phyloP scores from a whole-genome alignment of 2,329 filamentous ascomycete genomes.

The Pseudopyrenochaeta lycopersici region DNA sequence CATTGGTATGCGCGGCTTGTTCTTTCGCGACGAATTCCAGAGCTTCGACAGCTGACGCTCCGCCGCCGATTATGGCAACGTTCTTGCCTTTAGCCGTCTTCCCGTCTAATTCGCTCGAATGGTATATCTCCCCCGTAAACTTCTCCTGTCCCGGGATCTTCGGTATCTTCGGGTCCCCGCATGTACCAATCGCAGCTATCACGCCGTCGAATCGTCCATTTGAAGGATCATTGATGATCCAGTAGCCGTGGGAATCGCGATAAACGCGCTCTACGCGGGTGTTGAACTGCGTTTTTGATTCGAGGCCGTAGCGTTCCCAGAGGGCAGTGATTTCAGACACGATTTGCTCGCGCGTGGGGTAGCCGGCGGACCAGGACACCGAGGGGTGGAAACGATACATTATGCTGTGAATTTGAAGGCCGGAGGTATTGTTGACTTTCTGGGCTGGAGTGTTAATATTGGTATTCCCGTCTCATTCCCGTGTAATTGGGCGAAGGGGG shows the following conservation, averaged over 20 bases:
- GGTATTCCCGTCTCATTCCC: no score
- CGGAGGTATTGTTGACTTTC: conserved; percentile 83
- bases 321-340: conserved; percentile 74
- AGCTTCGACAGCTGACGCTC: conserved; percentile 82
- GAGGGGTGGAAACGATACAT: conserved; percentile 92
- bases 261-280: conserved; percentile 74
- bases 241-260: conserved; percentile 72
- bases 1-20: conserved; percentile 72
- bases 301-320: conserved; percentile 78
- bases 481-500: no score
- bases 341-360: conserved; percentile 80
- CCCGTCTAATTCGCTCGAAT: conserved; percentile 78
- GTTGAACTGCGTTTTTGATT: conserved; percentile 76
- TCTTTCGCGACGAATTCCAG: conserved; percentile 78
- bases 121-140: conserved; percentile 76
- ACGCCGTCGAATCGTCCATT: conserved; percentile 81
- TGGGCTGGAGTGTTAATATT: no score
- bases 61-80: conserved; percentile 79
- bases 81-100: conserved; percentile 78
- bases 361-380: conserved; percentile 77
- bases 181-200: conserved; percentile 81
- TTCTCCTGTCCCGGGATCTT: conserved; percentile 73
- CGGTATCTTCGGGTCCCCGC: conserved; percentile 79
- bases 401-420: conserved; percentile 82
- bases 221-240: conserved; percentile 78